Evolutionary conservation across 2,329 filamentous ascomycete species (phyloP).

Genomic region (Teratosphaeria zuluensis): DNA sequence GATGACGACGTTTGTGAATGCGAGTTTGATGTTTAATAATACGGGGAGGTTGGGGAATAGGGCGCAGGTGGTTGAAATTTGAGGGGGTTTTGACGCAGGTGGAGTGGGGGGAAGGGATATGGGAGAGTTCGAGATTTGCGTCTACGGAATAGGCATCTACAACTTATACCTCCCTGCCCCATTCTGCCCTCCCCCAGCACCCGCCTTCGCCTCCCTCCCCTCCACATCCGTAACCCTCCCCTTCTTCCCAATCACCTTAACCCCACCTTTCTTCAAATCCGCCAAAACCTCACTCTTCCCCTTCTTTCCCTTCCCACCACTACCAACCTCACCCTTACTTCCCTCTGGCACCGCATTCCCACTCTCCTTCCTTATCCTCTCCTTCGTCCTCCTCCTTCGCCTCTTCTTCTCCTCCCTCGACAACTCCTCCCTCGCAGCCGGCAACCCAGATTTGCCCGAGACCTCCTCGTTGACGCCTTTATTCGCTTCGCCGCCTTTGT

Average conservation of each 20-base stretch:
- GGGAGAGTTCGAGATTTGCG: no score
- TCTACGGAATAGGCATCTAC: slow-evolving; percentile 7
- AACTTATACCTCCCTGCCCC: slow-evolving; percentile 24
- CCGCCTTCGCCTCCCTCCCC: slow-evolving; percentile 56
- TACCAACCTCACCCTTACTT: slow-evolving; percentile 3
- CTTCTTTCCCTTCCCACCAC: slow-evolving; percentile 48
- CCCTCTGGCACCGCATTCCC: slow-evolving; percentile 27
- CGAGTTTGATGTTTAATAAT: slow-evolving; percentile 44
- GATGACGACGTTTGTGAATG: slow-evolving; percentile 51
- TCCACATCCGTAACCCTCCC: slow-evolving; percentile 77
- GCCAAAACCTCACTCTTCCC: slow-evolving; percentile 51
- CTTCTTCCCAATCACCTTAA: slow-evolving; percentile 85
- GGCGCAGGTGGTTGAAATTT: slow-evolving; percentile 28
- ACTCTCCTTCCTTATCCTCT: slow-evolving; percentile 64
- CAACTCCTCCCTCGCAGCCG: slow-evolving; percentile 77
- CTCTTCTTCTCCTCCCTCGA: slow-evolving; percentile 72
- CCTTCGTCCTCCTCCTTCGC: slow-evolving; percentile 62
- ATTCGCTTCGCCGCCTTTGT: slow-evolving; percentile 59
- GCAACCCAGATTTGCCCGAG: slow-evolving; percentile 62
- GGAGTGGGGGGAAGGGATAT: no score
- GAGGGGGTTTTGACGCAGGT: background rate
- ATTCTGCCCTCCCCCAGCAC: slow-evolving; percentile 9
- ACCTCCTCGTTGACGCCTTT: slow-evolving; percentile 57
- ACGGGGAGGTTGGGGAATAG: slow-evolving; percentile 40
- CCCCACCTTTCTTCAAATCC: slow-evolving; percentile 71